Conservation (phyloP, 306 rosid genomes). For the Abrus precatorius region DNA sequence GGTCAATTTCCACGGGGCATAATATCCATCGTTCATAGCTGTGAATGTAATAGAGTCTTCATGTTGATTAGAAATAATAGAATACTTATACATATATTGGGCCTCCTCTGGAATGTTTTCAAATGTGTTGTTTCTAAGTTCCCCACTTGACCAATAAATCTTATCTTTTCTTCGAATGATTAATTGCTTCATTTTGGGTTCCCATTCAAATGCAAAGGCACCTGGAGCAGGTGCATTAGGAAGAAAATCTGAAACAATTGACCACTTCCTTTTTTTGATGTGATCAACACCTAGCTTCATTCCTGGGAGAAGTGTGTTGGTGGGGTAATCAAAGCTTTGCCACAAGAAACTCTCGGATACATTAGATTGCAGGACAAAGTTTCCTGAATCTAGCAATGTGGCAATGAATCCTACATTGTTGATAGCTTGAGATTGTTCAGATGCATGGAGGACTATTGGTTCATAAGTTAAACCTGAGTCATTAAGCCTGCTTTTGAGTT, state of each 20-base stretch:
- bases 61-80: neutral
- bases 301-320: neutral
- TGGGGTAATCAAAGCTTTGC: conserved; percentile 41
- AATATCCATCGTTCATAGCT: neutral
- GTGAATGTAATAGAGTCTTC: neutral
- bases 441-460: no score
- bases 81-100: no score
- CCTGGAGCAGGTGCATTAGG: neutral
- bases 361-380: conserved; percentile 21
- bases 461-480: no score
- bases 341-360: neutral
- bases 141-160: neutral
- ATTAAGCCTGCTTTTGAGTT: no score
- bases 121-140: neutral
- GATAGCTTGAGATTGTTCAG: no score
- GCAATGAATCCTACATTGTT: no score
- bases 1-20: neutral
- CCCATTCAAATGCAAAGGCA: conserved; percentile 40
- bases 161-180: neutral
- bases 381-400: conserved; percentile 6
- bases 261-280: neutral
- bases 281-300: conserved; percentile 41
- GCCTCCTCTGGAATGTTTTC: neutral
- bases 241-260: neutral
- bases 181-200: neutral